Evolutionary conservation across 371 early-diverging fungal species (phyloP), one percentile per base, ranked within the genome.

Genomic region (Chytridiales sp.): DNA sequence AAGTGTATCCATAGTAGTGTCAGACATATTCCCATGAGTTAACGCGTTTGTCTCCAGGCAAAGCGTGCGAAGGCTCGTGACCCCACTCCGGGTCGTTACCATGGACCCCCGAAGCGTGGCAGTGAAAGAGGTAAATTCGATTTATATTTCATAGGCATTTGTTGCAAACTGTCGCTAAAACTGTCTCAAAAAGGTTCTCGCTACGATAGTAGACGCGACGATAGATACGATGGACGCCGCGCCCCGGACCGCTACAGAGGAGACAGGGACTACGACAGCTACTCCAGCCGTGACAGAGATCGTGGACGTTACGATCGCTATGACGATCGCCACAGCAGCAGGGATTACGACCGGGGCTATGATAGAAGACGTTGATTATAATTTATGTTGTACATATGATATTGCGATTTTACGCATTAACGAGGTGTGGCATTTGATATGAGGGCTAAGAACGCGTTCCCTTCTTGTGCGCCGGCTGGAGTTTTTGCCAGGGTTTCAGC

Each of bases 41-140:
- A 27, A 13, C 34, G 34, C 9, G 38, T 47, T 32, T 19, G 11
- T 31, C 39, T 9, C 40, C 72, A 81, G 83, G 91, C 93, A 17
- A 84, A 82, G 61, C 78, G 93, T 43, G 77, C 82, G 26, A 73
- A 85, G 50, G 86, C 91, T 21, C 78, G 93, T 59, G 85, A 89
- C 34, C 93, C 93, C 22, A 92, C 93, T 47, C 93, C 93, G 54
- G 93, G 93, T 44, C 85, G 84, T 44, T 92, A 92, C 77, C 81
- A 82, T 72, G 93, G 93, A 6, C 88, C 88, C n/a, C 87, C 89
- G 40, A 87, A 73, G 47, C 54, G 49, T n/a, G n/a, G n/a, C n/a
- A n/a, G n/a, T n/a, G n/a, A n/a, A n/a, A n/a, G n/a, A n/a, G n/a
- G n/a, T n/a, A n/a, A n/a, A n/a, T n/a, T n/a, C n/a, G n/a, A n/a